Evolutionary conservation across 305 asterid species (phyloP).

Genomic region (Solanum hybrid): DNA sequence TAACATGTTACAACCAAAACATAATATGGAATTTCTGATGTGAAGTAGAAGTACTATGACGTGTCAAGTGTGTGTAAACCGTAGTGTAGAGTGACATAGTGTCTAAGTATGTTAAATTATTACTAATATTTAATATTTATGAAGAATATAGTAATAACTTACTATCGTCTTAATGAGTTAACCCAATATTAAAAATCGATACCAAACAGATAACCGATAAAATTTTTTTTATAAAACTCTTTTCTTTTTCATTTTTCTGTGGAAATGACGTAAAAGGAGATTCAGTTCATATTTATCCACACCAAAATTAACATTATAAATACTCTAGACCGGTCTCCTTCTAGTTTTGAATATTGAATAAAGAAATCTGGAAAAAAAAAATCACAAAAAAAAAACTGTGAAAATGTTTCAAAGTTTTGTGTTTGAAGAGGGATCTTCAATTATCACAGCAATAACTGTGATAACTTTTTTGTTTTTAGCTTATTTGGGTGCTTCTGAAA

Average conservation of each 20-base stretch:
- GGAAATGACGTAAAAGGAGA: not conserved
- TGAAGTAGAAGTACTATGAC: too few species aligned
- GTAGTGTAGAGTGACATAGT: too few species aligned
- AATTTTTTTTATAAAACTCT: too few species aligned
- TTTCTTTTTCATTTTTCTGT: not conserved
- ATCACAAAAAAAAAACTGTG: constrained; percentile 3
- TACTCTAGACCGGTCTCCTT: not conserved
- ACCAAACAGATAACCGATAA: rapidly evolving
- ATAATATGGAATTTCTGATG: too few species aligned
- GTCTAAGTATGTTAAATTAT: too few species aligned
- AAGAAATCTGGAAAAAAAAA: not conserved
- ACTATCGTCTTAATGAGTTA: too few species aligned
- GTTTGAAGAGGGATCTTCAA: constrained; percentile 31
- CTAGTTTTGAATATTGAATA: not conserved
- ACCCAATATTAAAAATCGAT: too few species aligned
- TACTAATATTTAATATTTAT: too few species aligned
- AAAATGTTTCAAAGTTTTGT: constrained; percentile 15
- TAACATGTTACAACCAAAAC: too few species aligned
- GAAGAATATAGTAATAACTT: too few species aligned
- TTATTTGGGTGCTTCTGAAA: constrained; percentile 32
- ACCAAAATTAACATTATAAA: not conserved
- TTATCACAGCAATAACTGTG: constrained; percentile 12
- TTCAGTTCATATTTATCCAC: not conserved
- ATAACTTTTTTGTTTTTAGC: constrained; percentile 10
- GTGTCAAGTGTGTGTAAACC: too few species aligned